Evolutionary conservation across 306 rosid genomes (phyloP), one percentile per base, ranked within the genome.

Genomic region (Quercus suber): DNA sequence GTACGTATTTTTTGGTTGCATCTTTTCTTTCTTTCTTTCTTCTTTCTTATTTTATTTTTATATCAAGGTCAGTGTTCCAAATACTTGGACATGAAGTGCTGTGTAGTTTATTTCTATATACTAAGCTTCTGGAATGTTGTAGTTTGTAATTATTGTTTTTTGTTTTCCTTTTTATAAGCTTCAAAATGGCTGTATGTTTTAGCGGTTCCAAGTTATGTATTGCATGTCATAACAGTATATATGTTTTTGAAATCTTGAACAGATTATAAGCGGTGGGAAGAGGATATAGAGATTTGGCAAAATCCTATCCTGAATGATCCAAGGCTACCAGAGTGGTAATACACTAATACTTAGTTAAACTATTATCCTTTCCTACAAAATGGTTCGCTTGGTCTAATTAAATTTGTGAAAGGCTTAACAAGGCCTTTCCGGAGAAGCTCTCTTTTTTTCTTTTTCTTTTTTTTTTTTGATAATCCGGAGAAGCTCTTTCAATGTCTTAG

Each of bases 251-350:
- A 79, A 84, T 78, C 49, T 55, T 76, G 55, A 79, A 81, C 93
- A 93, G 97, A 84, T 87, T 95, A 95, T 79, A 93, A 89, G 81
- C 91, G 83, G 76, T 95, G 99, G 99, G 99, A 95, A 89, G 98
- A 93, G 87, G 97, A 93, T 75, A 95, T 95, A 82, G 98, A 93
- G 80, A 89, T 81, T 69, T 93, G 99, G 99, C 99, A 95, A 78
- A 82, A 55, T 57, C 99, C 98, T 78, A 78, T 95, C 83, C 98
- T 95, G 76, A 84, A 77, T 81, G 98, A 95, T 78, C 91, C 84
- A 74, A 87, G 77, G 75, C 85, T 95, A 55, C 98, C 98, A 25
- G 97, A 93, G 86, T 95, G 99, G 98, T 95, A 93, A 90, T 78
- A 79, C 60, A 98, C 96, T 95, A 93, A 88, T 78, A 79, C 60